phyloP scores from a whole-genome alignment of 495 filamentous ascomycete species.

The Tuber umbilicatum region DNA sequence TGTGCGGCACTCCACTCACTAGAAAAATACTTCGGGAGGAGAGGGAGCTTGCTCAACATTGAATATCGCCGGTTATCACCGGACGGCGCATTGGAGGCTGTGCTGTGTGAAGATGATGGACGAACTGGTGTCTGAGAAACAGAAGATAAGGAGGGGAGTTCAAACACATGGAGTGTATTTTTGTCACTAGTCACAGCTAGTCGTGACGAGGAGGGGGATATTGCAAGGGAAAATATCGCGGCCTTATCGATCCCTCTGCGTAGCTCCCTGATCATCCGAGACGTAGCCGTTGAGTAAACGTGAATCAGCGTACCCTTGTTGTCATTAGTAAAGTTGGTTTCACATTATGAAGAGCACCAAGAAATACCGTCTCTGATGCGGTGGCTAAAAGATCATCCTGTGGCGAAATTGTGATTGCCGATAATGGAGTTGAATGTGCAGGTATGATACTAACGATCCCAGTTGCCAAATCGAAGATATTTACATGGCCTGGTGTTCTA shows the following conservation, averaged over 20 bases:
- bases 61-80: conserved; percentile 40
- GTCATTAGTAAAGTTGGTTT: conserved; percentile 12
- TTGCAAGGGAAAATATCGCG: conserved; percentile 74
- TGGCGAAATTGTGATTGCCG: conserved; percentile 70
- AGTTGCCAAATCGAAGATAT: conserved; percentile 72
- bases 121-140: conserved; percentile 39
- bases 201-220: conserved; percentile 69
- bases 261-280: conserved; percentile 71
- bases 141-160: conserved; percentile 50
- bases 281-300: conserved; percentile 69
- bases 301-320: conserved; percentile 77
- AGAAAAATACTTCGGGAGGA: conserved; percentile 42
- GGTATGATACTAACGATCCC: conserved; percentile 91
- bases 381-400: conserved; percentile 82
- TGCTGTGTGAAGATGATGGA: conserved; percentile 39
- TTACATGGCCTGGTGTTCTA: conserved; percentile 79
- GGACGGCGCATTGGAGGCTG: conserved; percentile 12
- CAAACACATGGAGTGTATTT: conserved; percentile 87
- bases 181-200: conserved; percentile 97
- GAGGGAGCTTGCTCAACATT: conserved; percentile 35
- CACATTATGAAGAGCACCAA: not conserved
- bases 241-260: conserved; percentile 85
- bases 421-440: conserved; percentile 71
- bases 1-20: conserved; percentile 42
- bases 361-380: conserved; percentile 71